Conservation (phyloP, 768 basidiomycete species). For the Lentinula sp. region DNA sequence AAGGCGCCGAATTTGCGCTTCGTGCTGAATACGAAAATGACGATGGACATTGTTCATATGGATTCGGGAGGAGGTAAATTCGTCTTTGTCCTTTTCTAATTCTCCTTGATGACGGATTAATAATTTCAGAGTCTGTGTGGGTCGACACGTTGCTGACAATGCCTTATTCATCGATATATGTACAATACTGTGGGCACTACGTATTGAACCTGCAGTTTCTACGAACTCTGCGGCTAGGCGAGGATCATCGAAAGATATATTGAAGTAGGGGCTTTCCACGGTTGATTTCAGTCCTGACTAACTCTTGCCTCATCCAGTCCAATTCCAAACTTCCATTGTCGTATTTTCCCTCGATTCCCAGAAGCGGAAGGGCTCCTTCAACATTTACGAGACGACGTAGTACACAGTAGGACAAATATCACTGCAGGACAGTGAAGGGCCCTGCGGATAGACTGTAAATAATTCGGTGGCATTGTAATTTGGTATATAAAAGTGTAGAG, state of each 20-base stretch:
- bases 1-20: not conserved
- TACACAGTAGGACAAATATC: not conserved
- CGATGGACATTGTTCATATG: not conserved
- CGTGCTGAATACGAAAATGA: not conserved
- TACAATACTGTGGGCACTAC: not conserved
- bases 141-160: slow-evolving; percentile 2
- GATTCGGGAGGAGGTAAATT: not conserved
- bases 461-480: too few relatives aligned
- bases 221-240: not conserved
- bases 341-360: not conserved
- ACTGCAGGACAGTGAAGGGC: too few relatives aligned
- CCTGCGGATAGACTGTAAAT: too few relatives aligned
- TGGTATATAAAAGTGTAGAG: too few relatives aligned
- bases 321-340: not conserved
- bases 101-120: not conserved
- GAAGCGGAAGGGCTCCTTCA: not conserved
- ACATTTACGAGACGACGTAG: not conserved
- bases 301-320: not conserved
- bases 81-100: too few relatives aligned
- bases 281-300: not conserved
- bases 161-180: slow-evolving; percentile 2
- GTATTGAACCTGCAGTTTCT: not conserved
- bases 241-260: not conserved
- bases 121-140: slow-evolving; percentile 1
- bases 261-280: not conserved